Evolutionary conservation across 352 stramenopile genomes (phyloP).

Genomic region (Phytophthora macrochlamydospora): DNA sequence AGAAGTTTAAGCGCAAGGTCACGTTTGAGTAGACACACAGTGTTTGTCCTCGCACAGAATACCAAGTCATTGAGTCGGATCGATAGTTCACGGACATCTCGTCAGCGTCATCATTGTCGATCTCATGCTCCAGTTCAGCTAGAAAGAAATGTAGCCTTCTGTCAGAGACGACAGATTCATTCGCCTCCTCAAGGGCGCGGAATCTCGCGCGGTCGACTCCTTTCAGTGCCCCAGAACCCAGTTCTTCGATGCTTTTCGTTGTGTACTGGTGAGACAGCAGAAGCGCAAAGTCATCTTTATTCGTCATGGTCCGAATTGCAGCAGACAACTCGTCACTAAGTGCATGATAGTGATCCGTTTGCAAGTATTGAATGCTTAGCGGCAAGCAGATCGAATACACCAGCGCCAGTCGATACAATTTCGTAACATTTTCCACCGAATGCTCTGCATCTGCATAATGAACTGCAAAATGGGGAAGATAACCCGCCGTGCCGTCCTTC

Average conservation of each 20-base stretch:
- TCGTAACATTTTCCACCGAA: conserved; percentile 23
- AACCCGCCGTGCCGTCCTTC: conserved; percentile 8
- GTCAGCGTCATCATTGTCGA: background rate
- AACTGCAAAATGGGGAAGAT: conserved; percentile 22
- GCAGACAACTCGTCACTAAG: conserved; percentile 3
- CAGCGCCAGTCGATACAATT: conserved; percentile 25
- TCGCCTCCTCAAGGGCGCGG: conserved; percentile 9
- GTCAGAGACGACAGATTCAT: background rate
- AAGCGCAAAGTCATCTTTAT: conserved; percentile 37
- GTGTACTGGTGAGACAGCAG: conserved; percentile 24
- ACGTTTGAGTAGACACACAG: background rate
- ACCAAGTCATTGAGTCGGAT: conserved; percentile 14
- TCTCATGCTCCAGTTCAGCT: conserved; percentile 7
- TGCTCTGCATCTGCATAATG: conserved; percentile 35
- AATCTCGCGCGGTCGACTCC: conserved; percentile 16
- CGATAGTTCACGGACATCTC: background rate
- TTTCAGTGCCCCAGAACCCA: conserved; percentile 17
- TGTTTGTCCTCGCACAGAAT: conserved; percentile 1
- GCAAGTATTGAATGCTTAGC: conserved; percentile 14
- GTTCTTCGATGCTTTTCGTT: conserved; percentile 11
- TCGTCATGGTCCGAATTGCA: conserved; percentile 34
- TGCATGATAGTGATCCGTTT: conserved; percentile 33
- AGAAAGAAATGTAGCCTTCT: conserved; percentile 19
- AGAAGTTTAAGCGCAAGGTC: conserved; percentile 12
- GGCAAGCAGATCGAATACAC: conserved; percentile 36